Evolutionary conservation across 2,329 filamentous ascomycete genomes (phyloP).

Genomic region (Monilinia polystroma): DNA sequence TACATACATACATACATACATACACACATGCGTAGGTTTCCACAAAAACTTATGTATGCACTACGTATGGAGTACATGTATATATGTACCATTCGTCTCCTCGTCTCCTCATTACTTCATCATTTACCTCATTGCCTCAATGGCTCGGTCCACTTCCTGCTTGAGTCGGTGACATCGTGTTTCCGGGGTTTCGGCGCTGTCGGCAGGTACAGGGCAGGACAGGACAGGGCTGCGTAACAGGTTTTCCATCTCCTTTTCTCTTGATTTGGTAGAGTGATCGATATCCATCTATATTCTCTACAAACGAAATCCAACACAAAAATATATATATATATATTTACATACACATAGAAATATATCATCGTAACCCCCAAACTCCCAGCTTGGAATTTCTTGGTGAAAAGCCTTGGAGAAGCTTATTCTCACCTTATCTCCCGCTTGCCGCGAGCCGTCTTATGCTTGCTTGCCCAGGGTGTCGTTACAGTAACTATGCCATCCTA

Average conservation of each 20-base stretch:
- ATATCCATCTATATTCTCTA: too few species aligned
- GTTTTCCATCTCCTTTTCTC: background rate
- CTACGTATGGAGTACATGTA: too few species aligned
- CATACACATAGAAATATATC: background rate
- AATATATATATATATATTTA: too few species aligned
- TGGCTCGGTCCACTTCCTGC: background rate
- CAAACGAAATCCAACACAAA: too few species aligned
- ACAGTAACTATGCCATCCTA: too few species aligned
- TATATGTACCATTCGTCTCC: too few species aligned
- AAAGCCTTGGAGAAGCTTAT: background rate
- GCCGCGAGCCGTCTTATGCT: background rate
- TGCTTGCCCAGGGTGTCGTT: background rate
- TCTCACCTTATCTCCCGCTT: background rate
- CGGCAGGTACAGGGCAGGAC: too few species aligned
- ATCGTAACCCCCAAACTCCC: background rate
- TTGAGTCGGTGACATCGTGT: background rate
- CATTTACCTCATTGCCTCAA: too few species aligned
- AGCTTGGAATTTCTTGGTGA: background rate
- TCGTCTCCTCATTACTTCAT: too few species aligned
- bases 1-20: too few species aligned
- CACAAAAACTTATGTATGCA: too few species aligned
- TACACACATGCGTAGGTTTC: too few species aligned
- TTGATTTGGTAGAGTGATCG: background rate
- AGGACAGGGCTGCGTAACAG: background rate
- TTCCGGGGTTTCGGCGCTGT: constrained; percentile 10